These are phyloP conservation scores for Tolypocladium sp. DNA, from an alignment of 2,329 filamentous ascomycete species.

Conservation along the genomic window DNA sequence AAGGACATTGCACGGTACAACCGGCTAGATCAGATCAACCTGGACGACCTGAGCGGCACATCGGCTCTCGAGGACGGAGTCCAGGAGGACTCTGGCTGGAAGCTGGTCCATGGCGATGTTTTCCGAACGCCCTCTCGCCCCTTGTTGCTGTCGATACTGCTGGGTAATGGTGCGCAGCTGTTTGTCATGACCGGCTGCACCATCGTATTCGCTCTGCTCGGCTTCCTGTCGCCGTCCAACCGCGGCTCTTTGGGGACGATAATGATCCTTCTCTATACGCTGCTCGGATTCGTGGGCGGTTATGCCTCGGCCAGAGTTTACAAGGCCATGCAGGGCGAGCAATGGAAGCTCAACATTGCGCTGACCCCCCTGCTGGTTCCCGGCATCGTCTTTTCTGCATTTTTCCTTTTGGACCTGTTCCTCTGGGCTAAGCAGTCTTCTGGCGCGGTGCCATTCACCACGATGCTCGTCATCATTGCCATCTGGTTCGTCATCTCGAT, in stretches of 20 bases:
- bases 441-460: slow-evolving; percentile 90
- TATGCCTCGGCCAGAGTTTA: slow-evolving; percentile 87
- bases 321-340: slow-evolving; percentile 85
- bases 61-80: slow-evolving; percentile 81
- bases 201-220: slow-evolving; percentile 85
- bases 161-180: slow-evolving; percentile 90
- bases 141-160: slow-evolving; percentile 74
- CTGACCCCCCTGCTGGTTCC: slow-evolving; percentile 82
- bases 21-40: slow-evolving; percentile 78
- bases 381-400: slow-evolving; percentile 72
- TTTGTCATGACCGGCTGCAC: slow-evolving; percentile 97
- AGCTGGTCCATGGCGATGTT: slow-evolving; percentile 93
- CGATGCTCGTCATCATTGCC: slow-evolving; percentile 84
- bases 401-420: slow-evolving; percentile 94
- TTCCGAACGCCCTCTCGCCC: slow-evolving; percentile 82
- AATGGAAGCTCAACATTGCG: slow-evolving; percentile 89
- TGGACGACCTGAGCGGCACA: slow-evolving; percentile 80
- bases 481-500: slow-evolving; percentile 98
- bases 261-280: slow-evolving; percentile 85
- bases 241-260: slow-evolving; percentile 89
- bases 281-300: slow-evolving; percentile 87
- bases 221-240: slow-evolving; percentile 92
- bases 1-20: slow-evolving; percentile 98
- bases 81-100: slow-evolving; percentile 97
- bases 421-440: slow-evolving; percentile 89